Evolutionary conservation across 345 rosid genomes (phyloP).

Genomic region (Brassica juncea): DNA sequence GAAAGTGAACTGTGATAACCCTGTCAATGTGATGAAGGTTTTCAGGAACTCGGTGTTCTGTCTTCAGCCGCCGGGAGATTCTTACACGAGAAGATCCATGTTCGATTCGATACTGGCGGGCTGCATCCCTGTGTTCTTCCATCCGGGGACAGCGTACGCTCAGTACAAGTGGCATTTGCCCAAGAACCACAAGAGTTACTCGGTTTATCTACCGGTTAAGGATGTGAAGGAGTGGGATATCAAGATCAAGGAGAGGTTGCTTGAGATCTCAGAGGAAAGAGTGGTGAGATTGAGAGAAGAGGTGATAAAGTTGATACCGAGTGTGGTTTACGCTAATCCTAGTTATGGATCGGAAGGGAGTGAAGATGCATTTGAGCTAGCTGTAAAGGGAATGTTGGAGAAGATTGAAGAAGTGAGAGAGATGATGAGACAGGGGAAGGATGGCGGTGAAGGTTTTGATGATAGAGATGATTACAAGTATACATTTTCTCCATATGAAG

Average conservation of each 20-base stretch:
- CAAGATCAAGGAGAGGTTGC: conserved; percentile 46
- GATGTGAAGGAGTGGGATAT: conserved; percentile 43
- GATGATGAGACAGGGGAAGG: conserved; percentile 50
- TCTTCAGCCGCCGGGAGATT: conserved; percentile 70
- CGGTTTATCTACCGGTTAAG: conserved; percentile 55
- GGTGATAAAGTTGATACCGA: conserved; percentile 60
- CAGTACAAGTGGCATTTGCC: conserved; percentile 69
- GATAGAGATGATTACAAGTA: conserved; percentile 60
- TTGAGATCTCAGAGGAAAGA: conserved; percentile 38
- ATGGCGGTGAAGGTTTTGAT: conserved; percentile 62
- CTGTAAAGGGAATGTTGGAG: conserved; percentile 60
- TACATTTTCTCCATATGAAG: conserved; percentile 50
- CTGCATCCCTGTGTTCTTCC: conserved; percentile 69
- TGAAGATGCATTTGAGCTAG: conserved; percentile 63
- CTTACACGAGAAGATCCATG: conserved; percentile 62
- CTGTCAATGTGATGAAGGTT: conserved; percentile 59
- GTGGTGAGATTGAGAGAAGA: conserved; percentile 55
- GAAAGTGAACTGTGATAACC: conserved; percentile 53
- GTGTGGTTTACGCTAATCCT: conserved; percentile 54
- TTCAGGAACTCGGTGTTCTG: conserved; percentile 62
- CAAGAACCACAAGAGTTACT: conserved; percentile 45
- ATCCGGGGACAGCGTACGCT: conserved; percentile 63
- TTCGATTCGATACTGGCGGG: conserved; percentile 68
- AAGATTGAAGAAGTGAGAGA: conserved; percentile 55
- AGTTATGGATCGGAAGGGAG: conserved; percentile 31